A percentile compares a stretch with the other conserved stretches of the same genome.
These are phyloP conservation scores for Fusarium illudens DNA, from an alignment of 2,329 filamentous ascomycete species.

Conservation along the genomic window DNA sequence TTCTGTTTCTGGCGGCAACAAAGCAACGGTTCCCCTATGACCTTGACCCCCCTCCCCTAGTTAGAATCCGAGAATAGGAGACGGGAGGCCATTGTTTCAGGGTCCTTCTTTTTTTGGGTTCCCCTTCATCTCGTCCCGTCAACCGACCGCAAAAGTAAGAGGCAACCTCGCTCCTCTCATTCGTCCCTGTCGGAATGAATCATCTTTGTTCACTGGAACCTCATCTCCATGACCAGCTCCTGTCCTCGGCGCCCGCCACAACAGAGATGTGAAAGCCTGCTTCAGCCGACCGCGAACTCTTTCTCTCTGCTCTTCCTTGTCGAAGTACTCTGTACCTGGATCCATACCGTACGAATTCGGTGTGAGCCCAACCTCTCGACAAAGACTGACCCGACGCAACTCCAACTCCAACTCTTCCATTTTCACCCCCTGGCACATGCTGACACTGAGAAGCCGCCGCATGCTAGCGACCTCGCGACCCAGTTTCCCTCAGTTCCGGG, in stretches of 20 bases:
- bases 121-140: slow-evolving; percentile 16
- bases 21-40: slow-evolving; percentile 6
- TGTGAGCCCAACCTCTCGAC: slow-evolving; percentile 3
- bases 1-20: slow-evolving; percentile 19
- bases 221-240: slow-evolving; percentile 6
- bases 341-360: slow-evolving; percentile 29
- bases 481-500: slow-evolving; percentile 25
- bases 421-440: slow-evolving; percentile 17
- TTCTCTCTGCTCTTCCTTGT: background rate
- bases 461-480: slow-evolving; percentile 35
- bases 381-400: slow-evolving; percentile 1
- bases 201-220: slow-evolving; percentile 9
- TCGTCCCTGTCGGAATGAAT: slow-evolving; percentile 23
- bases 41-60: background rate
- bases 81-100: slow-evolving; percentile 39
- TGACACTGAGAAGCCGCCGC: slow-evolving; percentile 20
- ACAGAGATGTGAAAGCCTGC: slow-evolving; percentile 5
- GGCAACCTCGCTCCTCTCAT: slow-evolving; percentile 4
- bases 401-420: slow-evolving; percentile 7
- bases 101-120: slow-evolving; percentile 18
- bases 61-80: slow-evolving; percentile 1
- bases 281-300: background rate
- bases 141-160: background rate
- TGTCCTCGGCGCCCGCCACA: slow-evolving; percentile 12
- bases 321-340: slow-evolving; percentile 5